Percentiles rank a stretch among this genome's conserved stretches.
These are phyloP conservation scores for Hymenoscyphus albidus DNA, from an alignment of 2,329 filamentous ascomycete species.

Conservation along the genomic window DNA sequence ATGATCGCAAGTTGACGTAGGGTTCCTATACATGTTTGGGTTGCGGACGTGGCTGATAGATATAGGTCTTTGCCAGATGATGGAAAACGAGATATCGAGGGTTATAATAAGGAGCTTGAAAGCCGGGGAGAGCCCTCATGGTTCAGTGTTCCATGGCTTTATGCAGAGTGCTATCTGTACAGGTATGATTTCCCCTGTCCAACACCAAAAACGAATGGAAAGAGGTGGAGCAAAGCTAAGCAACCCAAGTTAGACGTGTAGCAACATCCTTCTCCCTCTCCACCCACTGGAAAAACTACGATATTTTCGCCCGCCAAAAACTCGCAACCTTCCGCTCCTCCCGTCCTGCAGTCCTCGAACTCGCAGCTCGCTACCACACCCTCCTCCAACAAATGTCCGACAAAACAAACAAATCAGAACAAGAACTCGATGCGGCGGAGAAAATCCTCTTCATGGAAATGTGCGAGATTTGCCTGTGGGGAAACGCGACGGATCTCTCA, in stretches of 20 bases:
- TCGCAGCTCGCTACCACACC: conserved; percentile 74
- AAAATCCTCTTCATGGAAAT: conserved; percentile 82
- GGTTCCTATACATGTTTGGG: conserved; percentile 26
- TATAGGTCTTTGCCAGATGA: conserved; percentile 37
- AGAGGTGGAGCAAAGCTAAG: conserved; percentile 1
- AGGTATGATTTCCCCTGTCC: conserved; percentile 39
- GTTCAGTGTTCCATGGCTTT: conserved; percentile 87
- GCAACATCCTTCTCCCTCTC: conserved; percentile 73
- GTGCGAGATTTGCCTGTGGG: conserved; percentile 96
- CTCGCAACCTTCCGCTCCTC: conserved; percentile 89
- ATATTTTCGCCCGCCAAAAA: conserved; percentile 87
- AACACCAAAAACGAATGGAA: too few species aligned
- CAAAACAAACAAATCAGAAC: conserved; percentile 36
- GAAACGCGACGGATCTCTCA: conserved; percentile 91
- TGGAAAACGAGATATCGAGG: conserved; percentile 53
- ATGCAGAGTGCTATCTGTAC: conserved; percentile 90
- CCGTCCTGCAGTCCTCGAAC: conserved; percentile 76
- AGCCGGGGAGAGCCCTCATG: conserved; percentile 70
- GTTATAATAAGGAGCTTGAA: conserved; percentile 83
- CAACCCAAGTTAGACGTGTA: conserved; percentile 60
- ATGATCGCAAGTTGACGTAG: conserved; percentile 75
- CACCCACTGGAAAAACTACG: conserved; percentile 82
- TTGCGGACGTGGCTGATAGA: conserved; percentile 54
- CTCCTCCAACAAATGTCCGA: conserved; percentile 63
- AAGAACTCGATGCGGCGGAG: conserved; percentile 57